Evolutionary conservation across 1,284 basidiomycete species (phyloP), one percentile per base, ranked within the genome.

Genomic region (Malassezia obtusa): DNA sequence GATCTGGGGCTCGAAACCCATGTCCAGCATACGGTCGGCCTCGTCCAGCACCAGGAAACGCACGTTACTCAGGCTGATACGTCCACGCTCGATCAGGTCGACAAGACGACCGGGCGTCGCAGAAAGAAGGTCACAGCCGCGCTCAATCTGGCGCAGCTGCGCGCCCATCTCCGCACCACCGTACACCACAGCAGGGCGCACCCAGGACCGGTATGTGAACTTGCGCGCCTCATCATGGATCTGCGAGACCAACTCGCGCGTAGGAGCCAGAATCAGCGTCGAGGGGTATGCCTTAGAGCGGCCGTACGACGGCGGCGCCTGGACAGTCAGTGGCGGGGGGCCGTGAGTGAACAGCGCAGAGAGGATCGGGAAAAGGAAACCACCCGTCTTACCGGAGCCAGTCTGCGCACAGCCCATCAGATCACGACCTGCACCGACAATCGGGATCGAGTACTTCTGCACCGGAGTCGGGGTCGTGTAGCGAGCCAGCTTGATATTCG

Each of bases 1-100:
- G 72, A 99, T 99, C 78, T 98, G 92, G 58, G 94, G 94, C 78
- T 99, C 92, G 81, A 99, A 99, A 86, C 92, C 92, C 92, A 99
- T 99, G 80, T 99, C 92, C 68, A 99, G 82, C 92, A 99, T 99
- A 73, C 92, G 87, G 79, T 99, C 94, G 59, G 92, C 94, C 79
- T 99, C 94, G 72, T 99, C 94, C 55, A 99, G 85, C 31, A 98
- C 94, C 49, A 99, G 85, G 78, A 94, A 98, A 68, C 88, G 86
- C 77, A 99, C 86, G 78, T 96, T 96, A 68, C 87, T 83, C 56
- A 99, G 82, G 73, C 86, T 89, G 80, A 99, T 96, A 59, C 88
- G 84, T 35, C 92, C 92, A 71, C 94, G 87, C 78, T 99, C 92
- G 65, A 99, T 95, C 62, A 98, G 80, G 78, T 99, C 92, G 66